A percentile compares a stretch with the other conserved stretches of the same genome.
phyloP scores from a whole-genome alignment of 148 eudicot species.

The Camellia granthamiana region DNA sequence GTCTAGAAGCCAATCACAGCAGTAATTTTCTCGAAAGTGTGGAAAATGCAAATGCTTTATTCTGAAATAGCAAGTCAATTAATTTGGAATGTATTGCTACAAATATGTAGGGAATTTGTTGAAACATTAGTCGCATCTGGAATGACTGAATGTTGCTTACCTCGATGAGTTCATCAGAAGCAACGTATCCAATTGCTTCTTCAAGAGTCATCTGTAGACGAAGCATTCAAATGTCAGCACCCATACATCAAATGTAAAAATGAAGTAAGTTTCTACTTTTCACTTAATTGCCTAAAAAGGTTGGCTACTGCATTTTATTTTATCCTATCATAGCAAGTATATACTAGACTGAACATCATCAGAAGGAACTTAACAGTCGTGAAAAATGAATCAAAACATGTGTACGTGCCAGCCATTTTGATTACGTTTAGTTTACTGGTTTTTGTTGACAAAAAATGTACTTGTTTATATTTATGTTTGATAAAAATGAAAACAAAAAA shows the following conservation, averaged over 20 bases:
- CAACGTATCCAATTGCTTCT: slow-evolving; percentile 97
- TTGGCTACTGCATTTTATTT: neutral
- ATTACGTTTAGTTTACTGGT: no score
- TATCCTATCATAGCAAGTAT: neutral
- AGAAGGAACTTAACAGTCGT: neutral
- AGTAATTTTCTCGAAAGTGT: no score
- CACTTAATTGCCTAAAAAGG: neutral
- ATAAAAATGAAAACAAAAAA: no score
- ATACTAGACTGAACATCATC: neutral
- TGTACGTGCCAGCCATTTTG: neutral
- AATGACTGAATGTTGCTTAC: slow-evolving; percentile 29
- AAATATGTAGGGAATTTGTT: neutral
- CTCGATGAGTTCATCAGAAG: slow-evolving; percentile 95
- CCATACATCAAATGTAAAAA: slow-evolving; percentile 2
- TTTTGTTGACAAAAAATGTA: no score
- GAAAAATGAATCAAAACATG: neutral
- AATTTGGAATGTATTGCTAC: neutral
- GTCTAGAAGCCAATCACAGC: neutral
- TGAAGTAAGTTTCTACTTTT: neutral
- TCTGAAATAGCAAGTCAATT: neutral
- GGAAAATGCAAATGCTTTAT: no score
- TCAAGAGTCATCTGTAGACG: slow-evolving; percentile 79
- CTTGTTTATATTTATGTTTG: no score
- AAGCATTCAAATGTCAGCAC: slow-evolving; percentile 7
- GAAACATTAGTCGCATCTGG: neutral